Conservation (phyloP, 176 grass and related monocot species). For the Carex pumila region DNA sequence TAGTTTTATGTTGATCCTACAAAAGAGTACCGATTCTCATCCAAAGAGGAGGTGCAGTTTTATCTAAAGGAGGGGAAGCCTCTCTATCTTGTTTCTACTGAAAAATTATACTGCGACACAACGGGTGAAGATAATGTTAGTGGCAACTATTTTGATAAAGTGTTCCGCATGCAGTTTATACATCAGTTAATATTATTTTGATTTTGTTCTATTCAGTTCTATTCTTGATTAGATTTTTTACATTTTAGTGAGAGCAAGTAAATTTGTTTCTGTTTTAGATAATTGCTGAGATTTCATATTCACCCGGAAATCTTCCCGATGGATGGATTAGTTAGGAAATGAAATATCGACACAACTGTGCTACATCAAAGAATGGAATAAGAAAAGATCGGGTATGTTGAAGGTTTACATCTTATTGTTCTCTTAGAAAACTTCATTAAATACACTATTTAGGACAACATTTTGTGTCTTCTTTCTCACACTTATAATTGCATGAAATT, state of each 20-base stretch:
- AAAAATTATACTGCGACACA: not conserved
- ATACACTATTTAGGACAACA: not conserved
- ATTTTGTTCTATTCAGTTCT: not conserved
- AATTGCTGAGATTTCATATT: not conserved
- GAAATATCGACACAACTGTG: not conserved
- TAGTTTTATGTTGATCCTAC: slow-evolving; percentile 16
- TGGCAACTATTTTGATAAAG: not conserved
- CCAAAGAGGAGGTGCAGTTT: slow-evolving; percentile 8
- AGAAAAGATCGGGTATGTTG: not conserved
- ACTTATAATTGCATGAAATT: not conserved
- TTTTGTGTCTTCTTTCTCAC: no score
- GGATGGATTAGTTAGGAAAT: slow-evolving; percentile 16
- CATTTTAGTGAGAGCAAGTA: not conserved
- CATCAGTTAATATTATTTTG: not conserved
- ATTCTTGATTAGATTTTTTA: not conserved
- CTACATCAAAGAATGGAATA: not conserved
- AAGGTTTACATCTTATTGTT: not conserved
- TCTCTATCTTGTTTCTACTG: not conserved
- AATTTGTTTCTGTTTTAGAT: slow-evolving; percentile 1
- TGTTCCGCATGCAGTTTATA: not conserved
- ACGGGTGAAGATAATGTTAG: not conserved
- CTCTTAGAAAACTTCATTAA: not conserved
- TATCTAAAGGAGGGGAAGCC: slow-evolving; percentile 4
- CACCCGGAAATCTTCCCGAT: not conserved
- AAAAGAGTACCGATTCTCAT: slow-evolving; percentile 5